Evolutionary conservation across 345 rosid genomes (phyloP).

Genomic region (Syzygium grande): DNA sequence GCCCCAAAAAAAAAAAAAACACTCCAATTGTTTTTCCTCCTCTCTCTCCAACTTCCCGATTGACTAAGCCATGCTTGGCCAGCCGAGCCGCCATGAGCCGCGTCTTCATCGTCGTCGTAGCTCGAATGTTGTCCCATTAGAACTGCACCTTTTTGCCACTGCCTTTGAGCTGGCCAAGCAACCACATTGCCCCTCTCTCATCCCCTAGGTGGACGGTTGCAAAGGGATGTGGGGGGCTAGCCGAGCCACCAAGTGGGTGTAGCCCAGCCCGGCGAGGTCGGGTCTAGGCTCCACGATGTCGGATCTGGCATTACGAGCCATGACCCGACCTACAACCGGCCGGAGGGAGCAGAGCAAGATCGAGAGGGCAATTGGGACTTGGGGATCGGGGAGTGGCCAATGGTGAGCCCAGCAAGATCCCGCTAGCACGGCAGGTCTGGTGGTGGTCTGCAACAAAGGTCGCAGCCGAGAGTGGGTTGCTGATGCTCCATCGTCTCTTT

Average conservation of each 20-base stretch:
- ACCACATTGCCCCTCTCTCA: background rate
- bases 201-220: background rate
- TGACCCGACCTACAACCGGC: background rate
- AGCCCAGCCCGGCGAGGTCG: rapidly evolving
- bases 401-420: background rate
- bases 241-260: background rate
- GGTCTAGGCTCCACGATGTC: background rate
- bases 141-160: rapidly evolving
- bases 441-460: background rate
- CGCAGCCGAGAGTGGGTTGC: background rate
- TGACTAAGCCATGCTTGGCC: background rate
- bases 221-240: background rate
- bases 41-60: background rate
- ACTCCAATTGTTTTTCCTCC: rapidly evolving
- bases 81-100: background rate
- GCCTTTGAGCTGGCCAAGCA: background rate
- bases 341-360: background rate
- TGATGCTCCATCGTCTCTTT: background rate
- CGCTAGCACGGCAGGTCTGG: background rate
- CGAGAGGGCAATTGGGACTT: background rate
- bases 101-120: rapidly evolving
- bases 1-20: background rate
- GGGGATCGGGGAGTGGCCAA: background rate
- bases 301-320: background rate
- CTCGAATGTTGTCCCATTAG: background rate